Conservation (phyloP, 169 alveolate genomes). For the Babesia gibsoni region DNA sequence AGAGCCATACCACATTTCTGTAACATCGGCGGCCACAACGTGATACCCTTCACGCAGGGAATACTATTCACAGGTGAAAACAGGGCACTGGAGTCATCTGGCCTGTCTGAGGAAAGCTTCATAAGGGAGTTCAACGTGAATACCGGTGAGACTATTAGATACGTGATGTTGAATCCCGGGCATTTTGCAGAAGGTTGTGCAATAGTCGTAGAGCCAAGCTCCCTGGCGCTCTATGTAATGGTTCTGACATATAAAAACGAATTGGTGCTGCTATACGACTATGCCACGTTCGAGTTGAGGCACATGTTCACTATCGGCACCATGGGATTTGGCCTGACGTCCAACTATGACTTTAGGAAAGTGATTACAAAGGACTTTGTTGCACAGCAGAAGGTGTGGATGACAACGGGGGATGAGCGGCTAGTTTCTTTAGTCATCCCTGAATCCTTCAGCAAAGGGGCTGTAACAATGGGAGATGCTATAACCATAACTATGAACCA, state of each 20-base stretch:
- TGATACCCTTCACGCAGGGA: constrained; percentile 67
- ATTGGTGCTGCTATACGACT: constrained; percentile 50
- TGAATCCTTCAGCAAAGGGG: constrained; percentile 15
- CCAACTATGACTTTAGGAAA: constrained; percentile 44
- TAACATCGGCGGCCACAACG: background rate
- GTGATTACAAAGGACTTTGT: constrained; percentile 32
- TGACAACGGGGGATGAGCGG: constrained; percentile 60
- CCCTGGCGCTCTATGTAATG: constrained; percentile 49
- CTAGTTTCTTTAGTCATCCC: constrained; percentile 60
- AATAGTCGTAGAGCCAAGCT: constrained; percentile 63
- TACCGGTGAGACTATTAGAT: constrained; percentile 46
- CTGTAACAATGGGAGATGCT: constrained; percentile 6
- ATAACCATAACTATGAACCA: constrained; percentile 55
- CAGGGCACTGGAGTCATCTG: constrained; percentile 55
- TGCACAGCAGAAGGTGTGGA: constrained; percentile 55
- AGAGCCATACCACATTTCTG: background rate
- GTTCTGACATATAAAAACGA: constrained; percentile 62
- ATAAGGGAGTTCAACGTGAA: constrained; percentile 43
- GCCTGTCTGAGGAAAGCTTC: constrained; percentile 41
- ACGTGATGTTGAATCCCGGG: constrained; percentile 13
- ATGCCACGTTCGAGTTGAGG: constrained; percentile 30
- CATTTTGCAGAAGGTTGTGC: constrained; percentile 68
- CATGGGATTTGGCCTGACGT: constrained; percentile 68
- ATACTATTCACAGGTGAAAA: constrained; percentile 35
- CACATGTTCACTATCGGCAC: constrained; percentile 18